Percentiles rank a stretch among this genome's conserved stretches.
phyloP scores from a whole-genome alignment of 306 rosid species.

The Luffa aegyptiaca region DNA sequence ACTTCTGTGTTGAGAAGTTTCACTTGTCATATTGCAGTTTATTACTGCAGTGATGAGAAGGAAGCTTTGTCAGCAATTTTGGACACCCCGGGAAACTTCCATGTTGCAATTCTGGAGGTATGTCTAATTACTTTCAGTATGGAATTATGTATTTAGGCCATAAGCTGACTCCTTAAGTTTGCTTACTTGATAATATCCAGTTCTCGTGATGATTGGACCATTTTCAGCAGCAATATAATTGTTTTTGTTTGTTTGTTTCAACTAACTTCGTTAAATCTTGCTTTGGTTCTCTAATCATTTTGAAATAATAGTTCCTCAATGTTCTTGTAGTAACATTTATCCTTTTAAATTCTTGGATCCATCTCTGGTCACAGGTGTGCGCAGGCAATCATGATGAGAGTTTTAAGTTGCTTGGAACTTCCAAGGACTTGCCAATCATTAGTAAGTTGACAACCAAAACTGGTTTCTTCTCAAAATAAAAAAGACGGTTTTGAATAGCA shows the following conservation, averaged over 20 bases:
- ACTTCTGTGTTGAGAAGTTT: background rate
- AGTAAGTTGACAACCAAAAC: constrained; percentile 46
- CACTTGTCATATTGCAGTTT: background rate
- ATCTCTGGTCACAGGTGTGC: constrained; percentile 40
- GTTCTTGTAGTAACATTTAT: background rate
- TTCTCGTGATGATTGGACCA: background rate
- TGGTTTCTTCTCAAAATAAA: background rate
- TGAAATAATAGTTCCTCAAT: background rate
- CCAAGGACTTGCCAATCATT: constrained; percentile 87
- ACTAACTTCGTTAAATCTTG: background rate
- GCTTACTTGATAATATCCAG: background rate
- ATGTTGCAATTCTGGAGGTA: constrained; percentile 15
- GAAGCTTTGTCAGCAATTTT: constrained; percentile 7
- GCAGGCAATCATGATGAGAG: constrained; percentile 36
- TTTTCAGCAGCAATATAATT: background rate
- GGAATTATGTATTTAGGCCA: background rate
- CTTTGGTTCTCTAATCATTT: background rate
- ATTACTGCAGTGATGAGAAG: constrained; percentile 2
- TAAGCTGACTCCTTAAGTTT: background rate
- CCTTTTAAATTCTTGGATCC: background rate
- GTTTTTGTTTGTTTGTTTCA: background rate
- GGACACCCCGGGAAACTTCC: constrained; percentile 1
- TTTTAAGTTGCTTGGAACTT: constrained; percentile 72
- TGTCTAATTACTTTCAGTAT: background rate
- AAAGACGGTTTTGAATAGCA: background rate